Base-by-base conservation (phyloP, 2,329 filamentous ascomycete genomes). In the Pseudocercospora pini-densiflorae region DNA sequence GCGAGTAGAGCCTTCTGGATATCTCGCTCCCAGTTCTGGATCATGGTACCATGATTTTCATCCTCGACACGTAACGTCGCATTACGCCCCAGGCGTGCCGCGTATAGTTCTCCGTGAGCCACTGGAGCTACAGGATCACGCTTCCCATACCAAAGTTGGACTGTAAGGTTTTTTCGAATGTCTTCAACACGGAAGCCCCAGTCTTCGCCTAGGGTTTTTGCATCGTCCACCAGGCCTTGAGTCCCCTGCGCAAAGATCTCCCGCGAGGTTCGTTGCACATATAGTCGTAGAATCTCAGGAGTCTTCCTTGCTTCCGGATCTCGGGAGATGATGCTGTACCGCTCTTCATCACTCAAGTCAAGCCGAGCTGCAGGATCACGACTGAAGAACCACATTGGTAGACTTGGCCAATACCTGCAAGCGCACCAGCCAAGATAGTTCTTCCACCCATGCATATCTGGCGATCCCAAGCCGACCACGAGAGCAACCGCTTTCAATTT, bases 401-500 rank as follows among this genome's bases (percentile, higher is more conserved):
- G 21, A 21, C 47, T 49, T 23, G 45, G 45, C 7, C 23, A 2
- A 12, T 49, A 49, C 3, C 21, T 49, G 23, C 45, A 49, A 49
- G 45, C 45, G 19, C n/a, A 49, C 45, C 45, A 49, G 23, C 45
- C 45, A 49, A 49, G 45, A 24, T 49, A 49, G 45, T 49, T 49
- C 45, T 49, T 49, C 45, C 45, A 49, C 7, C 45, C 45, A 24
- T 49, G 45, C 54, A 58, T 58, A 21, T 58, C 54, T n/a, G 54
- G 27, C 12, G 19, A 16, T 9, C 54, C 54, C 12, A 58, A 14
- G 36, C 61, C 61, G 10, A 27, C 33, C 6, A 64, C 57, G 27
- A 61, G 53, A 6, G 57, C 47, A 4, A 64, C 19, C 8, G 45
- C 58, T 57, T 61, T 64, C 31, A 64, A 45, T n/a, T 24, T 59